Evolutionary conservation across 2,329 filamentous ascomycete species (phyloP).

Genomic region (Ilyonectria sp.): DNA sequence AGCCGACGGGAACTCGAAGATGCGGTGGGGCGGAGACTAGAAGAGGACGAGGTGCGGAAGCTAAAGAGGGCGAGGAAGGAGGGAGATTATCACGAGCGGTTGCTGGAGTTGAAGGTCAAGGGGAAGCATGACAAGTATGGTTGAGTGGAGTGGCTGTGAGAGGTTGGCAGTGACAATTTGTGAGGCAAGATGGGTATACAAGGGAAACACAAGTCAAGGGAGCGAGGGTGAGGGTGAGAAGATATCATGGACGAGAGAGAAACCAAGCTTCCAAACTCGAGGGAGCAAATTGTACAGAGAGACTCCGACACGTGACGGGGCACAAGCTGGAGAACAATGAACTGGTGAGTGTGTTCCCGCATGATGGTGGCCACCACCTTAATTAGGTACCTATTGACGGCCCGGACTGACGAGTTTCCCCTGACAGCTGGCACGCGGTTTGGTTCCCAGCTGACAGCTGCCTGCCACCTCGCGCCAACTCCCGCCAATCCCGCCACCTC

Average conservation of each 20-base stretch:
- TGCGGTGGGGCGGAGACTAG: constrained; percentile 80
- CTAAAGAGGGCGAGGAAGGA: constrained; percentile 88
- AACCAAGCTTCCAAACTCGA: not conserved
- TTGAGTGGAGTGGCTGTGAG: constrained; percentile 37
- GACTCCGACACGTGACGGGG: not conserved
- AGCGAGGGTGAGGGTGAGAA: not conserved
- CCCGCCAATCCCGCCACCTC: not conserved
- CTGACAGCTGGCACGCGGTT: not conserved
- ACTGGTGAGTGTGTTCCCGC: not conserved
- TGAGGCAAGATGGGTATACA: not conserved
- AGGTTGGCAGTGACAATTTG: not conserved
- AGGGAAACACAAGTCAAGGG: not conserved
- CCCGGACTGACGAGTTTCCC: not conserved
- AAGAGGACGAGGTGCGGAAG: constrained; percentile 88
- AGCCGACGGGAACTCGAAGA: constrained; percentile 88
- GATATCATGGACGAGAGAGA: not conserved
- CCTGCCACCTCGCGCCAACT: not conserved
- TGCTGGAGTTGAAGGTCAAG: constrained; percentile 91
- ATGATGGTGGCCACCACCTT: too few relatives aligned
- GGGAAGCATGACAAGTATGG: constrained; percentile 90
- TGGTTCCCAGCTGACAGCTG: constrained; percentile 3
- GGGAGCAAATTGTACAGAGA: not conserved
- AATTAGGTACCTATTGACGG: not conserved
- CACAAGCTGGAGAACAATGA: not conserved
- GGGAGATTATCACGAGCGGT: constrained; percentile 89